phyloP scores from a whole-genome alignment of 768 basidiomycete species.

The Mycena rosella region DNA sequence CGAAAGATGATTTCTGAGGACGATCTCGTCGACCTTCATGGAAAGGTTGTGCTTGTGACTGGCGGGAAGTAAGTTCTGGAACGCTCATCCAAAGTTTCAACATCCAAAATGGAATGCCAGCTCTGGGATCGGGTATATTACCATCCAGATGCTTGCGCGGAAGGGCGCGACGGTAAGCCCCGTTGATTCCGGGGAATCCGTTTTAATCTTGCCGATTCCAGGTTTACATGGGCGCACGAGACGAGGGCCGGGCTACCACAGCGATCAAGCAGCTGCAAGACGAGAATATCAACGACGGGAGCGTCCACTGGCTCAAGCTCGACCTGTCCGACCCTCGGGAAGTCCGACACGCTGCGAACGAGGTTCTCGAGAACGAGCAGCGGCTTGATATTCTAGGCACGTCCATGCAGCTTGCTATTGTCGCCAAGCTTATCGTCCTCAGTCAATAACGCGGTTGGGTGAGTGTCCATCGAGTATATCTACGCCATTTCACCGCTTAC shows the following conservation, averaged over 20 bases:
- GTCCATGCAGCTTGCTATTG: too few species aligned
- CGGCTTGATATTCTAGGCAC: constrained; percentile 58
- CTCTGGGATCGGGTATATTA: constrained; percentile 52
- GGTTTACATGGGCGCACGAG: constrained; percentile 51
- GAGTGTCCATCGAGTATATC: constrained; percentile 33
- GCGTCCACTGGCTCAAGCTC: constrained; percentile 52
- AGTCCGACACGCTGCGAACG: constrained; percentile 50
- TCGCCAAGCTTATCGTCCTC: background rate
- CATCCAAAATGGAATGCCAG: too few species aligned
- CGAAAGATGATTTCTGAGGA: constrained; percentile 44
- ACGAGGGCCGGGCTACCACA: constrained; percentile 44
- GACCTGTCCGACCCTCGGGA: constrained; percentile 53
- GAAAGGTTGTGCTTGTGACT: constrained; percentile 61
- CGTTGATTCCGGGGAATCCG: too few species aligned
- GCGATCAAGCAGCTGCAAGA: constrained; percentile 50
- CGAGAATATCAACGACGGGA: constrained; percentile 48
- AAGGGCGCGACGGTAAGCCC: constrained; percentile 54
- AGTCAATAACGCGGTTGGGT: constrained; percentile 45
- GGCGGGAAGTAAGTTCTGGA: constrained; percentile 48
- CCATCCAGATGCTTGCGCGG: constrained; percentile 52
- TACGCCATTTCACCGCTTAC: too few species aligned
- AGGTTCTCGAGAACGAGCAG: constrained; percentile 52
- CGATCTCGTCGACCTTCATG: constrained; percentile 59
- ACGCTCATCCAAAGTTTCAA: too few species aligned
- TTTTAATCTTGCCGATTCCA: too few species aligned